Percentiles rank a stretch among this genome's conserved stretches.
These are phyloP conservation scores for Phytophthora multivora DNA, from an alignment of 352 stramenopile genomes.

Conservation along the genomic window DNA sequence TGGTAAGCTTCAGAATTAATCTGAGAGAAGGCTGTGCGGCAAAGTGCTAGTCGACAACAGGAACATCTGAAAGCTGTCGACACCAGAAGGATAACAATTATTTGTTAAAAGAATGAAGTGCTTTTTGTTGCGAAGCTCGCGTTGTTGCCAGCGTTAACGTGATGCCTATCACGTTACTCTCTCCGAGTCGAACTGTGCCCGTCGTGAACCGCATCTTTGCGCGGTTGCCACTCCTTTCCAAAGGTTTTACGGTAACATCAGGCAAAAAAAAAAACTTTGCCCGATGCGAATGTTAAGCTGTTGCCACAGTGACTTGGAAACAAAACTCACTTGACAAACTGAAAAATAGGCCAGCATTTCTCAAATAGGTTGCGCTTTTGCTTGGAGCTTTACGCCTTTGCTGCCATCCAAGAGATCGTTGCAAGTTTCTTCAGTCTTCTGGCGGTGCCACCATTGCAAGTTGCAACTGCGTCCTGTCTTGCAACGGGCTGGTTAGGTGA, in stretches of 20 bases:
- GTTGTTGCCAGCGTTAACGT: not conserved
- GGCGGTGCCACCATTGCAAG: not conserved
- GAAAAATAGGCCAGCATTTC: not conserved
- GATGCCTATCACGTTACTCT: not conserved
- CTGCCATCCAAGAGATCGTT: not conserved
- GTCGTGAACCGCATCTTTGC: conserved; percentile 20
- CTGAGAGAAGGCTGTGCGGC: not conserved
- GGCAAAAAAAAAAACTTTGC: too few relatives aligned
- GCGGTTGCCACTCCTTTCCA: conserved; percentile 1
- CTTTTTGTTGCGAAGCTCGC: not conserved
- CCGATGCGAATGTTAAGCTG: not conserved
- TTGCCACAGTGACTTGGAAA: not conserved
- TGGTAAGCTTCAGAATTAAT: not conserved
- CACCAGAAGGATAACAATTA: not conserved
- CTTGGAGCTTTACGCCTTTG: not conserved
- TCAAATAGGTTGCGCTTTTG: not conserved
- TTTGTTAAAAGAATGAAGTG: not conserved
- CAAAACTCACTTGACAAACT: too few relatives aligned
- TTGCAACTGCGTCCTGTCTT: conserved; percentile 21
- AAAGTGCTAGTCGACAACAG: not conserved
- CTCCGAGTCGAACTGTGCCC: not conserved
- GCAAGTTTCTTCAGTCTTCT: not conserved
- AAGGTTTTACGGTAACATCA: not conserved
- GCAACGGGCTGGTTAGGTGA: conserved; percentile 35
- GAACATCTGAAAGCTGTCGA: not conserved